Evolutionary conservation across 306 rosid genomes (phyloP).

Genomic region (Pyrus communis): DNA sequence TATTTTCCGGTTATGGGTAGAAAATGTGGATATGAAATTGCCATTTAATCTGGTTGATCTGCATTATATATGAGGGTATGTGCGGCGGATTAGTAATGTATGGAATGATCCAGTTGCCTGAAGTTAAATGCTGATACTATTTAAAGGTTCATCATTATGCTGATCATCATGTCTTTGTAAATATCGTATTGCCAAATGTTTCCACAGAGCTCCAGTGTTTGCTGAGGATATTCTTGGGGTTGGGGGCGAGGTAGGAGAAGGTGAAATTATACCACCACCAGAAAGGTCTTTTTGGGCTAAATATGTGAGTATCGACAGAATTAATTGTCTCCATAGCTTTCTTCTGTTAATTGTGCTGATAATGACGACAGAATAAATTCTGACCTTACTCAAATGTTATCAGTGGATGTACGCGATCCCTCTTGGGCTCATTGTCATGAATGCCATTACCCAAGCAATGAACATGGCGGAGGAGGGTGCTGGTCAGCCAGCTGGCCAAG

Average conservation of each 20-base stretch:
- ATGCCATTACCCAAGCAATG: slow-evolving; percentile 92
- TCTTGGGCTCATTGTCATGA: slow-evolving; percentile 90
- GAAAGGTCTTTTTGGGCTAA: slow-evolving; percentile 92
- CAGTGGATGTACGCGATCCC: slow-evolving; percentile 99
- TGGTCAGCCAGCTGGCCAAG: slow-evolving; percentile 46
- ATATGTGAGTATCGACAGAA: slow-evolving; percentile 61
- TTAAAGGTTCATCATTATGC: neutral
- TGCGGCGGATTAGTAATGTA: neutral
- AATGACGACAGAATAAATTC: slow-evolving; percentile 24
- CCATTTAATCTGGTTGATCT: neutral
- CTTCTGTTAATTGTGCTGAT: neutral
- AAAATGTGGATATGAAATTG: neutral
- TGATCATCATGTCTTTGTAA: neutral
- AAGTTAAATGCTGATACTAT: neutral
- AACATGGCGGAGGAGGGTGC: slow-evolving; percentile 80
- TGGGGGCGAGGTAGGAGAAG: slow-evolving; percentile 65
- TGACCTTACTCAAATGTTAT: neutral
- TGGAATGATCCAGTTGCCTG: neutral
- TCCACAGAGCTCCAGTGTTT: slow-evolving; percentile 67
- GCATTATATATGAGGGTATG: neutral
- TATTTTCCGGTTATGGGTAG: neutral
- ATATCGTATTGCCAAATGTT: slow-evolving; percentile 14
- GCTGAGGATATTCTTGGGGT: slow-evolving; percentile 69
- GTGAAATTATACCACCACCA: slow-evolving; percentile 57
- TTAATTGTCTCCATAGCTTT: neutral